Percentiles rank a stretch among this genome's conserved stretches.
These are phyloP conservation scores for Vitis hybrid DNA, from an alignment of 177 flowering plant genomes.

Conservation along the genomic window DNA sequence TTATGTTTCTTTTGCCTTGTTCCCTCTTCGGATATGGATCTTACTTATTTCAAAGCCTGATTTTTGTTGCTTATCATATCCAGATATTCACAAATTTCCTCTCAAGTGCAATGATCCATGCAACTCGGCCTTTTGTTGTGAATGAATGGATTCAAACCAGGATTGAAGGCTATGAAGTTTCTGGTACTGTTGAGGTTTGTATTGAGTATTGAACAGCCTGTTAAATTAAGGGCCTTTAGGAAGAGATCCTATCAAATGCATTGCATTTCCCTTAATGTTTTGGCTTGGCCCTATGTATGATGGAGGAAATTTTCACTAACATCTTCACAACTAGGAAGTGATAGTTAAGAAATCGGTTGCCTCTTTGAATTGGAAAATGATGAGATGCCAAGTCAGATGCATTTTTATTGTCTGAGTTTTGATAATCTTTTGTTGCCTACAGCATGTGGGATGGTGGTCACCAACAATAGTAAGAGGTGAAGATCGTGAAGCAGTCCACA, in stretches of 20 bases:
- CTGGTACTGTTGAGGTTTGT: slow-evolving; percentile 98
- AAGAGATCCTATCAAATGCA: no score
- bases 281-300: no score
- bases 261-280: no score
- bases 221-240: neutral
- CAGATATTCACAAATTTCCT: slow-evolving; percentile 97
- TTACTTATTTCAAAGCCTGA: neutral
- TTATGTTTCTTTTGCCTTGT: neutral
- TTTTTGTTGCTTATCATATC: neutral
- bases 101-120: slow-evolving; percentile 94
- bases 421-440: slow-evolving; percentile 14
- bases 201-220: neutral
- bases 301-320: no score
- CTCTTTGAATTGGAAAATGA: neutral
- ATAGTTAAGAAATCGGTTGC: neutral
- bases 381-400: neutral
- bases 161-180: slow-evolving; percentile 97
- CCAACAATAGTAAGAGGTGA: slow-evolving; percentile 93
- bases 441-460: slow-evolving; percentile 99
- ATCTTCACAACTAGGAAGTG: no score
- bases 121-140: slow-evolving; percentile 86
- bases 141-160: slow-evolving; percentile 97
- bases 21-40: neutral
- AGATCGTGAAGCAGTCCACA: slow-evolving; percentile 94
- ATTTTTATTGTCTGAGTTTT: neutral